Evolutionary conservation across 495 filamentous ascomycete genomes (phyloP).

Genomic region (Daldinia decipiens): DNA sequence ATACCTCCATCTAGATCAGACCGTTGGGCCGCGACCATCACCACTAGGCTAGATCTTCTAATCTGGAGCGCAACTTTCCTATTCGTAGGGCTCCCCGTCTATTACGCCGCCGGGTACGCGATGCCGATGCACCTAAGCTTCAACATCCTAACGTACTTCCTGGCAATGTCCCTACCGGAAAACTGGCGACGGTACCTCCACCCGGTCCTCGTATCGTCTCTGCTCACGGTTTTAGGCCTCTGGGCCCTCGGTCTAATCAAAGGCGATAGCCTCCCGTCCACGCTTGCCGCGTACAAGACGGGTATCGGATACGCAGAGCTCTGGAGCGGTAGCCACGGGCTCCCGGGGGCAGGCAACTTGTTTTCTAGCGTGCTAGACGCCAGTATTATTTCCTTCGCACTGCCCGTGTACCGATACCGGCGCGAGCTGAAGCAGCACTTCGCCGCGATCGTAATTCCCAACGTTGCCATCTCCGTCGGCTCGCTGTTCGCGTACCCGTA

Average conservation of each 20-base stretch:
- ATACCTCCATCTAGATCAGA: constrained; percentile 55
- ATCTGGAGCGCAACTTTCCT: constrained; percentile 56
- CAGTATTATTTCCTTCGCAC: constrained; percentile 63
- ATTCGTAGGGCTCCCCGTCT: constrained; percentile 60
- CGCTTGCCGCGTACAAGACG: constrained; percentile 57
- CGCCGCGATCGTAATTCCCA: constrained; percentile 60
- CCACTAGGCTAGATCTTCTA: constrained; percentile 53
- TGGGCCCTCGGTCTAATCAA: constrained; percentile 58
- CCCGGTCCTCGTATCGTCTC: constrained; percentile 61
- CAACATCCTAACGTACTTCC: constrained; percentile 60
- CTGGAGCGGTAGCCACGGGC: constrained; percentile 46
- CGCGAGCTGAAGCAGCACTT: constrained; percentile 60
- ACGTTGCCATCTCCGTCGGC: constrained; percentile 54
- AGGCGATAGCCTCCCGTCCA: constrained; percentile 45
- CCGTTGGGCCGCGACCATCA: constrained; percentile 57
- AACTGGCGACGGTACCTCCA: constrained; percentile 59
- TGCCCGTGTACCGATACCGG: constrained; percentile 65
- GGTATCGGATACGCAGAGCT: constrained; percentile 58
- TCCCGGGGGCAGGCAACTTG: constrained; percentile 63
- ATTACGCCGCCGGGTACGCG: constrained; percentile 61
- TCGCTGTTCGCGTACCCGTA: constrained; percentile 63
- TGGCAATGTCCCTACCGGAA: constrained; percentile 57
- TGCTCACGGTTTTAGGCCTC: constrained; percentile 55
- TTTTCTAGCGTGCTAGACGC: constrained; percentile 61
- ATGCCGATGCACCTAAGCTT: constrained; percentile 64